A percentile compares a stretch with the other conserved stretches of the same genome.
Conservation (phyloP, 805 yeast genomes). For the Candida hungchunana region DNA sequence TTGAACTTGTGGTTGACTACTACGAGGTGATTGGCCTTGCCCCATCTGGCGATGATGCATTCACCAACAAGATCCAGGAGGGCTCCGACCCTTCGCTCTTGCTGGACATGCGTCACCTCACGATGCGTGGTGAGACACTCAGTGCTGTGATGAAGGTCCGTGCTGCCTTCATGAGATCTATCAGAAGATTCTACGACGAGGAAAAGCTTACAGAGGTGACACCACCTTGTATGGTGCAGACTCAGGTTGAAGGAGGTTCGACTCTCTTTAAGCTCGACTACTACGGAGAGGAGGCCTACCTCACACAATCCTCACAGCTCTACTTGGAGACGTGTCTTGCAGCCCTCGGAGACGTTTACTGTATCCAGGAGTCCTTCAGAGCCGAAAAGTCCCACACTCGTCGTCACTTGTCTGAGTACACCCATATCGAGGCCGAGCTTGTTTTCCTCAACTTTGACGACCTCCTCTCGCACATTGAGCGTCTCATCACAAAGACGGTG, state of each 20-base stretch:
- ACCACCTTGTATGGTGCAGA: constrained; percentile 99
- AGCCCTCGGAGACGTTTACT: constrained; percentile 93
- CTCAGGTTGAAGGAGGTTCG: constrained; percentile 99
- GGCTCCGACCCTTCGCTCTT: constrained; percentile 89
- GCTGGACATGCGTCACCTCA: constrained; percentile 91
- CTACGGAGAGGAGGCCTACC: constrained; percentile 94
- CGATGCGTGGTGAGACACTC: constrained; percentile 94
- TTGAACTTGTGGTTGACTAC: constrained; percentile 87
- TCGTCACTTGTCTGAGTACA: constrained; percentile 95
- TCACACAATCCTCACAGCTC: constrained; percentile 96
- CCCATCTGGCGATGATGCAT: constrained; percentile 93
- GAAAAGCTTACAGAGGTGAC: constrained; percentile 85
- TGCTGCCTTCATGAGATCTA: constrained; percentile 65
- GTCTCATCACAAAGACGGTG: constrained; percentile 62
- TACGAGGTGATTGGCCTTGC: constrained; percentile 89
- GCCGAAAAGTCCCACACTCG: constrained; percentile 99
- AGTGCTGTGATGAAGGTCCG: constrained; percentile 93
- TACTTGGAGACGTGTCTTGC: constrained; percentile 96
- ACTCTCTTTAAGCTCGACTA: constrained; percentile 89
- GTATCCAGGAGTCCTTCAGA: constrained; percentile 97
- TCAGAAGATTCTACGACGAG: constrained; percentile 75
- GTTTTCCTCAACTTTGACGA: constrained; percentile 87
- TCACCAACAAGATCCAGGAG: constrained; percentile 92
- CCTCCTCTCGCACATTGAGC: constrained; percentile 79
- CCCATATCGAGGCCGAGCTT: constrained; percentile 94